Conservation (phyloP, 2,329 filamentous ascomycete species). For the Hymenoscyphus albidus region DNA sequence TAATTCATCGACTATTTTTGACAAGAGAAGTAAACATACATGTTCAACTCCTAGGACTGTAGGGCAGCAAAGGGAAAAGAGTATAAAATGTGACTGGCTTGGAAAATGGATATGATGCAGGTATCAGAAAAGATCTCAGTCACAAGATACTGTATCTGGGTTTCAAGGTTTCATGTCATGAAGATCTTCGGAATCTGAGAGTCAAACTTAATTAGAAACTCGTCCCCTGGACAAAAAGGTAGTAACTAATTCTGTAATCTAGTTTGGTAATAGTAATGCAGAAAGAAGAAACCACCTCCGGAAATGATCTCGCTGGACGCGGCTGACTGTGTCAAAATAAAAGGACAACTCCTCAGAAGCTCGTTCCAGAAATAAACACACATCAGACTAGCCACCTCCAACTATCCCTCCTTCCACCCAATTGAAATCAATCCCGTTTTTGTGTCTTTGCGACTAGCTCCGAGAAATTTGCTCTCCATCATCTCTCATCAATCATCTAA, state of each 20-base stretch:
- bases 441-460: background rate
- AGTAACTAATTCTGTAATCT: background rate
- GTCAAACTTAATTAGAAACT: background rate
- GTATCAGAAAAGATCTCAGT: too few species aligned
- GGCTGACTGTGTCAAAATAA: background rate
- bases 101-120: too few species aligned
- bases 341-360: background rate
- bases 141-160: too few species aligned
- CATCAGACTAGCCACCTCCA: background rate
- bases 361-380: background rate
- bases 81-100: too few species aligned
- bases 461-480: background rate
- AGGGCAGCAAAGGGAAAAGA: too few species aligned
- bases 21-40: too few species aligned
- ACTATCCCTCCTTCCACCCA: background rate
- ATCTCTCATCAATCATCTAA: slow-evolving; percentile 4
- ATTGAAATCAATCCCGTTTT: background rate
- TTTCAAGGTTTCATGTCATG: too few species aligned
- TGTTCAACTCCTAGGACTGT: too few species aligned
- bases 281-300: background rate
- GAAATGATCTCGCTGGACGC: background rate
- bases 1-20: too few species aligned
- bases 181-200: too few species aligned
- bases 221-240: background rate
- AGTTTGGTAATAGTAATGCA: background rate